phyloP scores from a whole-genome alignment of 805 yeast genomes.

The Candida hungchunana region DNA sequence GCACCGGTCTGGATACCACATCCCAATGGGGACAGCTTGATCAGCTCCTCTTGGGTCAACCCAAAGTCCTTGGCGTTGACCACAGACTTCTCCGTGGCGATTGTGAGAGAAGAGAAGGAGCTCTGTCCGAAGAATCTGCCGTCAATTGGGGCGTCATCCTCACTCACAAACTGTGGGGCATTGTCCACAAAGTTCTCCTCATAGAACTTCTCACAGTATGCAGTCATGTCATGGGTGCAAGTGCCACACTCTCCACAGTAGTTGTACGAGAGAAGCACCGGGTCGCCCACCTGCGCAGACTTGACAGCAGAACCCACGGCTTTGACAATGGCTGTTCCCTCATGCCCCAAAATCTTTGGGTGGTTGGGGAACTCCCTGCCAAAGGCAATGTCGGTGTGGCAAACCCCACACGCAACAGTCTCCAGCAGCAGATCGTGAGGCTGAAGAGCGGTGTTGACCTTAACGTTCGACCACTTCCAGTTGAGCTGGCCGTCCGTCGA shows the following conservation, averaged over 20 bases:
- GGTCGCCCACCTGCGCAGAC: slow-evolving; percentile 6
- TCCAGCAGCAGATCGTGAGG: slow-evolving; percentile 8
- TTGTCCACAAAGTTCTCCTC: neutral
- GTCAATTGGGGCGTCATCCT: slow-evolving; percentile 1
- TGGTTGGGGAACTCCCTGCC: neutral
- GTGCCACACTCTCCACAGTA: slow-evolving; percentile 5
- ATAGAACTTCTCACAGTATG: slow-evolving; percentile 5
- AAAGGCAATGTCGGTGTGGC: slow-evolving; percentile 9
- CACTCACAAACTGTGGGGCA: neutral
- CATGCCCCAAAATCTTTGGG: slow-evolving; percentile 12
- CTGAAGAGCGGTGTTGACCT: slow-evolving; percentile 2
- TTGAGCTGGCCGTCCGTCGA: slow-evolving; percentile 1
- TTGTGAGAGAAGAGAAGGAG: slow-evolving; percentile 2
- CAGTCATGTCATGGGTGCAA: neutral
- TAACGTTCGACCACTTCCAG: slow-evolving; percentile 5
- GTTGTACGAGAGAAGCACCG: slow-evolving; percentile 4
- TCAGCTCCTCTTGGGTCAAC: slow-evolving; percentile 3
- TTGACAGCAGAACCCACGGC: slow-evolving; percentile 7
- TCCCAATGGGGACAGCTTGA: slow-evolving; percentile 6
- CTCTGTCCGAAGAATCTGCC: slow-evolving; percentile 12
- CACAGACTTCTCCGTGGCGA: slow-evolving; percentile 3
- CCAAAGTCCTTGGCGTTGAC: slow-evolving; percentile 4
- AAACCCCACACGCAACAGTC: slow-evolving; percentile 8
- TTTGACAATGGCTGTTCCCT: slow-evolving; percentile 9
- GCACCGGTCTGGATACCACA: slow-evolving; percentile 15